phyloP scores from a whole-genome alignment of 2,329 filamentous ascomycete species.

The Daldinia eschscholtzii region DNA sequence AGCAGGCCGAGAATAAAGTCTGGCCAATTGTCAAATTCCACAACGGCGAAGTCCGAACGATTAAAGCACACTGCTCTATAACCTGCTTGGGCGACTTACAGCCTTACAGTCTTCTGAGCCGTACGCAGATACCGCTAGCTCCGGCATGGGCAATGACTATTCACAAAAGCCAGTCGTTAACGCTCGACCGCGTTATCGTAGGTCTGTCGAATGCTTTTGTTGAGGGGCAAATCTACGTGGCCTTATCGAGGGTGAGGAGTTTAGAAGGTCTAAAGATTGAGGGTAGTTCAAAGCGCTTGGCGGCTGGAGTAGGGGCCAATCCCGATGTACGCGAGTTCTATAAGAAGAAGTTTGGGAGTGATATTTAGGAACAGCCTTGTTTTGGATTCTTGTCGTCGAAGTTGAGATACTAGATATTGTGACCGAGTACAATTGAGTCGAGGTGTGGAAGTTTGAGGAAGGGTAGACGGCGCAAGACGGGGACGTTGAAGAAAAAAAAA shows the following conservation, averaged over 20 bases:
- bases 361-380: not conserved
- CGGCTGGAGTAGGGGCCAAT: not conserved
- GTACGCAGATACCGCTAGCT: not conserved
- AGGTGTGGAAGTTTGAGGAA: slow-evolving; percentile 19
- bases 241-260: not conserved
- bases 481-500: slow-evolving; percentile 48
- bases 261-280: not conserved
- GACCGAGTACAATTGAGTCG: slow-evolving; percentile 47
- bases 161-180: not conserved
- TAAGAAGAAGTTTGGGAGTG: not conserved
- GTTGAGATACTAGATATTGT: not conserved
- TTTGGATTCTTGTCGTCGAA: not conserved
- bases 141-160: not conserved
- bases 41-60: too few species aligned
- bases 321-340: not conserved
- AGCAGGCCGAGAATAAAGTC: not conserved
- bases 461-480: slow-evolving; percentile 39
- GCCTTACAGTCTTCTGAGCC: not conserved
- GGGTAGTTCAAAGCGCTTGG: not conserved
- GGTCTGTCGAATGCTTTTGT: not conserved
- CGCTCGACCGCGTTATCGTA: not conserved
- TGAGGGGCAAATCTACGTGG: not conserved
- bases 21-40: not conserved
- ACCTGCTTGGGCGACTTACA: not conserved
- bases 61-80: too few species aligned